Evolutionary conservation across 1,139 yeast genomes (phyloP).

Genomic region (Magnusiomyces tetraspermus): DNA sequence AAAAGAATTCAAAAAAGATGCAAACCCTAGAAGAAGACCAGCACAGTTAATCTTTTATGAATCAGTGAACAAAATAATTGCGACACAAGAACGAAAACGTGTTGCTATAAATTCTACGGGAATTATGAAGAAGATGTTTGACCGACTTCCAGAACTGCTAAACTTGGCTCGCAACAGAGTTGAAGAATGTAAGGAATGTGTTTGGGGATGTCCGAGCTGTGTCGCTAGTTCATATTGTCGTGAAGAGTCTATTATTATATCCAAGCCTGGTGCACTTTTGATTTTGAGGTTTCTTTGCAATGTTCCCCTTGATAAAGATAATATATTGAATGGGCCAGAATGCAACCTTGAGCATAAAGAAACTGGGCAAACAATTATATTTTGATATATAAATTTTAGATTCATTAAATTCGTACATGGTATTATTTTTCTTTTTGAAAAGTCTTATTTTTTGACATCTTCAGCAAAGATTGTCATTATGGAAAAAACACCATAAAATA

Average conservation of each 20-base stretch:
- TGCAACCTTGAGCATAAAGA: conserved; percentile 35
- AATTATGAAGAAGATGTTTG: conserved; percentile 66
- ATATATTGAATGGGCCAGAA: conserved; percentile 73
- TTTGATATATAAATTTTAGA: background rate
- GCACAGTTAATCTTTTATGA: conserved; percentile 81
- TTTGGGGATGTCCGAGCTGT: conserved; percentile 85
- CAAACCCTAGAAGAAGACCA: conserved; percentile 64
- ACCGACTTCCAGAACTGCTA: conserved; percentile 58
- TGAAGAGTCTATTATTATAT: conserved; percentile 71
- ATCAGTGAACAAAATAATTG: conserved; percentile 30
- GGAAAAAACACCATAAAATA: conserved; percentile 91
- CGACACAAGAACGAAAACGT: conserved; percentile 33
- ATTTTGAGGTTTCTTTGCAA: conserved; percentile 45
- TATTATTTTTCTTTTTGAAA: background rate
- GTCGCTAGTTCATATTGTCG: conserved; percentile 62
- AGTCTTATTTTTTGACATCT: conserved; percentile 17
- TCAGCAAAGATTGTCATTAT: conserved; percentile 89
- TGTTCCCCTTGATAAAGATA: conserved; percentile 39
- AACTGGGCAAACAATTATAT: background rate
- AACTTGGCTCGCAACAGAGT: conserved; percentile 51
- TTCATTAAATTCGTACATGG: background rate
- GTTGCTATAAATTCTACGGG: conserved; percentile 27
- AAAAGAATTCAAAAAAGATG: conserved; percentile 75
- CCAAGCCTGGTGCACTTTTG: conserved; percentile 78
- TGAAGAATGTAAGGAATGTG: conserved; percentile 55